These are phyloP conservation scores for Acidiella bohemica DNA, from an alignment of 495 filamentous ascomycete species.

Conservation along the genomic window DNA sequence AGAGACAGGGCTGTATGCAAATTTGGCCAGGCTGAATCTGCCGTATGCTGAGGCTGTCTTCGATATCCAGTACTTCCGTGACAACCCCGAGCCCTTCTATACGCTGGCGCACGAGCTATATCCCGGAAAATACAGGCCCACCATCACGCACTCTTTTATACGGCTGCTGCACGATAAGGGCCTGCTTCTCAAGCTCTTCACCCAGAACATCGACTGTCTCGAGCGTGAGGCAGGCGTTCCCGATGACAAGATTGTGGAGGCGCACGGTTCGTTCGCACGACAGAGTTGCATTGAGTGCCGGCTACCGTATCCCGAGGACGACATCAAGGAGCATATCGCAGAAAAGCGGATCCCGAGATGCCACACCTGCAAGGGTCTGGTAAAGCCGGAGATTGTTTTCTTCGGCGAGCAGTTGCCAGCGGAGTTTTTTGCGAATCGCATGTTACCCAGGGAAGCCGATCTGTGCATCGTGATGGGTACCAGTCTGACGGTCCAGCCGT, in stretches of 20 bases:
- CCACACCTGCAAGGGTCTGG: slow-evolving; percentile 56
- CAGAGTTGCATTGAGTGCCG: slow-evolving; percentile 87
- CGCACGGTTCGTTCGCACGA: slow-evolving; percentile 84
- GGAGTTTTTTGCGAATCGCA: slow-evolving; percentile 48
- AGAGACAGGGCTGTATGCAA: slow-evolving; percentile 66
- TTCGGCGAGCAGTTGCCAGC: slow-evolving; percentile 66
- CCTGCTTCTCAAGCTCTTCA: slow-evolving; percentile 73
- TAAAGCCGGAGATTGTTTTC: slow-evolving; percentile 97
- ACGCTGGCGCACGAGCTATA: slow-evolving; percentile 79
- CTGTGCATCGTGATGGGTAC: slow-evolving; percentile 85
- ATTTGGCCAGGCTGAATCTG: slow-evolving; percentile 68
- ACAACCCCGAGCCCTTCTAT: slow-evolving; percentile 84
- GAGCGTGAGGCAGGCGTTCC: slow-evolving; percentile 82
- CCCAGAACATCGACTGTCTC: slow-evolving; percentile 94
- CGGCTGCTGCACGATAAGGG: slow-evolving; percentile 60
- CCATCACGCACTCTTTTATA: slow-evolving; percentile 70
- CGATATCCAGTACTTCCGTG: slow-evolving; percentile 73
- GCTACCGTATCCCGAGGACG: slow-evolving; percentile 48
- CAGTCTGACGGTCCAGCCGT: slow-evolving; percentile 77
- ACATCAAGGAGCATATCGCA: slow-evolving; percentile 56
- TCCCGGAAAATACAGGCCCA: slow-evolving; percentile 81
- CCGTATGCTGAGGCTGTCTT: slow-evolving; percentile 72
- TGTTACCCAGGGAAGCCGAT: slow-evolving; percentile 50
- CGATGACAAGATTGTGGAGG: slow-evolving; percentile 69
- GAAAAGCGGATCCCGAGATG: slow-evolving; percentile 57